Base-by-base conservation (phyloP, 78 protist genomes). In the Pigoraptor vietnamica region DNA sequence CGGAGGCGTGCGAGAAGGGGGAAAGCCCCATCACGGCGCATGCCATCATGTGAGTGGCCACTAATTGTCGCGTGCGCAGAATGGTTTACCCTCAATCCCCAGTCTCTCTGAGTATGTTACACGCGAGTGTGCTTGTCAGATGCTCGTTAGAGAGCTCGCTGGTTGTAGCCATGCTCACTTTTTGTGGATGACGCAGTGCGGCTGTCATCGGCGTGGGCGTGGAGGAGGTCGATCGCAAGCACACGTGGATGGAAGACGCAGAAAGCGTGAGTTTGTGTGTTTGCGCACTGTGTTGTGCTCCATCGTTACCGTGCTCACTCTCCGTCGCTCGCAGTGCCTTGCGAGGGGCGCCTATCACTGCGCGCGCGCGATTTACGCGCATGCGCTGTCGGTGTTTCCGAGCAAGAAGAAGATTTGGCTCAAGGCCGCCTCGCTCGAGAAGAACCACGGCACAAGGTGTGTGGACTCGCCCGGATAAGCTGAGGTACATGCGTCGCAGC, bases 241-340 rank as follows among this genome's bases (percentile, higher is more conserved):
- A 93, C 35, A 95, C 96, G 10, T 98, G 98, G 99, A 37, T 87
- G n/a, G 93, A 95, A 0, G 99, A 98, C 86, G 99, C 99, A 0
- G 97, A 14, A 2, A 95, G 38, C 40, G 91, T 82, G 37, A 10
- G 87, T 82, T 23, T 0, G 19, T 1, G 38, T 10, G 1, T 67
- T 67, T 10, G 21, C 37, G 6, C 87, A 2, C 25, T 34, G n/a
- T 82, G 37, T 23, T 34, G 21, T 25, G 35, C 38, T n/a, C n/a
- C n/a, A n/a, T n/a, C n/a, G n/a, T n/a, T n/a, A n/a, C n/a, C n/a
- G n/a, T n/a, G n/a, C 21, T 79, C 21, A 1, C 23, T 79, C 35
- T 79, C n/a, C 1, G 35, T 25, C 83, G 83, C 9, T 14, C 14
- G 83, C n/a, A 14, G 83, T 25, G 32, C 83, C 21, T 79, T 79